These are phyloP conservation scores for Erysimum cheiri DNA, from an alignment of 441 rosid genomes.

Conservation along the genomic window DNA sequence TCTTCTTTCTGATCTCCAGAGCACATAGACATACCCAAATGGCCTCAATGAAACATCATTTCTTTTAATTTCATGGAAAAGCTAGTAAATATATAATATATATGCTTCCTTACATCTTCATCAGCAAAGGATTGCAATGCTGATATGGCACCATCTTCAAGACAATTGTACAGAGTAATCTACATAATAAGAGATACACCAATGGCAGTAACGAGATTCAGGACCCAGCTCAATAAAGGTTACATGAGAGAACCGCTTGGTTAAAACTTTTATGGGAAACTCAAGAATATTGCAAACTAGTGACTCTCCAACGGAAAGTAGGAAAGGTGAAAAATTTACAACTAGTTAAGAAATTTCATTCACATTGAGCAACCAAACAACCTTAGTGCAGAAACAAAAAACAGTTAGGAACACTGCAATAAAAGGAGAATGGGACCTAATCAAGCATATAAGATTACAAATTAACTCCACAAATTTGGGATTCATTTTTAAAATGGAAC, in stretches of 20 bases:
- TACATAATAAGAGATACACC: slow-evolving; percentile 40
- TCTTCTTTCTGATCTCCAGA: slow-evolving; percentile 91
- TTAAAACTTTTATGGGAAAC: not conserved
- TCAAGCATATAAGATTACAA: not conserved
- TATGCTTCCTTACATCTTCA: slow-evolving; percentile 76
- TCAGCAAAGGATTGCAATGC: slow-evolving; percentile 85
- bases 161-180: slow-evolving; percentile 94
- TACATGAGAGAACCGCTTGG: slow-evolving; percentile 8
- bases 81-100: slow-evolving; percentile 8
- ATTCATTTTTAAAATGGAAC: not conserved
- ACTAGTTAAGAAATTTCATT: slow-evolving; percentile 1
- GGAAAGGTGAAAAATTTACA: not conserved
- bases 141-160: slow-evolving; percentile 85
- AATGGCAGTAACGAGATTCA: slow-evolving; percentile 28
- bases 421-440: not conserved
- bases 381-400: not conserved
- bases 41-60: slow-evolving; percentile 39
- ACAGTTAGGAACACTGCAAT: not conserved
- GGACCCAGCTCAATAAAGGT: slow-evolving; percentile 1
- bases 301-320: not conserved
- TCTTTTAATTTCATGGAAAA: slow-evolving; percentile 15
- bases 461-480: not conserved
- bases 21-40: slow-evolving; percentile 54
- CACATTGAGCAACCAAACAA: slow-evolving; percentile 7
- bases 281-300: slow-evolving; percentile 16